A percentile compares a stretch with the other conserved stretches of the same genome.
phyloP scores from a whole-genome alignment of 345 rosid genomes.

The Aethionema arabicum region DNA sequence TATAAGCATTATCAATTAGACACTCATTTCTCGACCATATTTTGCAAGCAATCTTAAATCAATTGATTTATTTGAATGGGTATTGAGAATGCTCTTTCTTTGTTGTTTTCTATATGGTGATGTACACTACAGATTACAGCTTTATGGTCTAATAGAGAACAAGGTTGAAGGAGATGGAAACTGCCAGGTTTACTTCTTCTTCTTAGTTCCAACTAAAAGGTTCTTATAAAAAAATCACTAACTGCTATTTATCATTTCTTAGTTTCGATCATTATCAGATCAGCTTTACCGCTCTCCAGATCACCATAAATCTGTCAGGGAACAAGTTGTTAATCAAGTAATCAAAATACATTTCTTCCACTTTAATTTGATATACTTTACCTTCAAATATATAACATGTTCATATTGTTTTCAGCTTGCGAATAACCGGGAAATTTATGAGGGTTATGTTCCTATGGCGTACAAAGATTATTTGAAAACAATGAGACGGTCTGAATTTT shows the following conservation, averaged over 20 bases:
- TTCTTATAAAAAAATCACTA: conserved; percentile 16
- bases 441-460: conserved; percentile 73
- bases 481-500: conserved; percentile 53
- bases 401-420: conserved; percentile 29
- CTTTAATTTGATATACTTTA: not conserved
- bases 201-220: not conserved
- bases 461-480: conserved; percentile 62
- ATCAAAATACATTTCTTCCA: conserved; percentile 6
- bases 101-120: conserved; percentile 13
- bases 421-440: conserved; percentile 51
- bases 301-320: conserved; percentile 69
- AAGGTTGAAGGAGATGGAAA: conserved; percentile 73
- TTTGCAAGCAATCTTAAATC: not conserved
- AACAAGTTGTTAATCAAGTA: conserved; percentile 72
- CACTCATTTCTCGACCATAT: not conserved
- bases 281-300: conserved; percentile 83
- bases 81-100: conserved; percentile 8
- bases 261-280: conserved; percentile 88
- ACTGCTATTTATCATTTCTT: conserved; percentile 23
- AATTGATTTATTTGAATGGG: not conserved
- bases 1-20: not conserved
- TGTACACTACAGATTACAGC: conserved; percentile 47
- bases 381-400: not conserved
- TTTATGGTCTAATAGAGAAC: conserved; percentile 62
- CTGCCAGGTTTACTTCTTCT: conserved; percentile 49